Base-by-base conservation (phyloP, 1,139 yeast species). In the Chernovozyma aurita region DNA sequence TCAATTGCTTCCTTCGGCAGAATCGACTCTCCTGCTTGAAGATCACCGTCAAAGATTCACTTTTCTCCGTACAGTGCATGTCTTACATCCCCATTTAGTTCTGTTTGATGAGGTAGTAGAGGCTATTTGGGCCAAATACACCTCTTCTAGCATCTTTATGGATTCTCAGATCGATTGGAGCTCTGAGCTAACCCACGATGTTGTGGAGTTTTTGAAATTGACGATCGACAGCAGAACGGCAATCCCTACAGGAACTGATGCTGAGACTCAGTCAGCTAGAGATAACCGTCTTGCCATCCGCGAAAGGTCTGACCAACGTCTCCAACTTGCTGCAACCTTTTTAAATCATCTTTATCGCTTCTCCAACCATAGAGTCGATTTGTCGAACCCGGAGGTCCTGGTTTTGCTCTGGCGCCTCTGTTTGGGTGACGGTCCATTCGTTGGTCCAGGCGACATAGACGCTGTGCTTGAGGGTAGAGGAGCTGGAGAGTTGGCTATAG, bases 1-100 rank as follows among this genome's bases (percentile, higher is more conserved):
- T 12, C 31, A 7, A 28, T 13, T 28, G 29, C 31, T 22, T 15
- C 31, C 31, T 13, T 26, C 18, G 12, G 12, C 30, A 7, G 6
- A 7, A 6, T 28, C 29, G 6, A 4, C 31, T 6, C 12, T 11
- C 6, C 17, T 28, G 1, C 11, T 48, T 5, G 45, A 48, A 4
- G 61, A 62, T 30, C 67, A 72, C 62, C 46, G 60, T 11, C 42
- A 57, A 17, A 58, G 65, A 35, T 59, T 59, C 34, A 52, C 65
- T 25, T 64, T 75, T 35, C 61, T 66, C 41, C 59, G 57, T 25
- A 49, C 62, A 1, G 45, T 72, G 1, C 76, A 74, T 43, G 42
- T 58, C 17, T 30, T 66, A 5, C 48, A 61, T 34, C 73, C 75
- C 0, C 42, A 51, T 1, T 11, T 52, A 17, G 47, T 69, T 38